Base-by-base conservation (phyloP, 2,329 filamentous ascomycete genomes). In the Chrysoporthe deuterocubensis region DNA sequence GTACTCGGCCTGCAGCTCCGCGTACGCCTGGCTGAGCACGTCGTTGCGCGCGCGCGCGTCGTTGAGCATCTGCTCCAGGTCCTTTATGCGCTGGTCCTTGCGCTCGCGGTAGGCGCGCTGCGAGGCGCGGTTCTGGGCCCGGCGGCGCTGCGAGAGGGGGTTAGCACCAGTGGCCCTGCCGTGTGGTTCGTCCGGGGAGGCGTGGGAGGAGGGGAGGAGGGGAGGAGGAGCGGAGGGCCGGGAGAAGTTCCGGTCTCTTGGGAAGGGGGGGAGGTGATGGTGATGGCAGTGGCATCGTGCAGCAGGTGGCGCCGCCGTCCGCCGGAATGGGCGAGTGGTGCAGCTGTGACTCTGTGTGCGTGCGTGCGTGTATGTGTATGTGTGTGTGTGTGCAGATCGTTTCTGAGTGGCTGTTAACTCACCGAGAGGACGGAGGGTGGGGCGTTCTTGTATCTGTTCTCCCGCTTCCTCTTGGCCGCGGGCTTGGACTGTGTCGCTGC, bases 31-130 rank as follows among this genome's bases (percentile, higher is more conserved):
- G 70, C 83, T 82, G 64, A 90, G 82, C 44, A 81, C 80, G 68
- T 83, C 84, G 75, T 89, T 86, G 71, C 84, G 85, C 34, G 84
- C 82, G 70, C 84, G 83, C 62, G 87, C 78, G 21, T 85, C 82
- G 59, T 77, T 77, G 43, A 90, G 82, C 72, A 87, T 82, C 46
- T 80, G 75, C 75, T 90, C 88, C 26, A 90, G 83, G 71, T 90
- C 88, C 69, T 85, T 85, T 73, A 89, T 89, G 70, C 89, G 85
- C 75, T 89, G 87, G 73, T 90, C 87, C 73, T 89, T 89, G 64
- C 87, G 82, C 74, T 89, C 86, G 60, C 87, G 81, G 73, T 89
- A 89, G 0, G 86, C 87, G 67, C 87, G 80, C 74, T 89, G 87
- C 2, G 87, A 88, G 50, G 86, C 86, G 65, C 86, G 82, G 71